Evolutionary conservation across 805 yeast genomes (phyloP), one percentile per base, ranked within the genome.

Genomic region (Alloascoidea hylecoeti): DNA sequence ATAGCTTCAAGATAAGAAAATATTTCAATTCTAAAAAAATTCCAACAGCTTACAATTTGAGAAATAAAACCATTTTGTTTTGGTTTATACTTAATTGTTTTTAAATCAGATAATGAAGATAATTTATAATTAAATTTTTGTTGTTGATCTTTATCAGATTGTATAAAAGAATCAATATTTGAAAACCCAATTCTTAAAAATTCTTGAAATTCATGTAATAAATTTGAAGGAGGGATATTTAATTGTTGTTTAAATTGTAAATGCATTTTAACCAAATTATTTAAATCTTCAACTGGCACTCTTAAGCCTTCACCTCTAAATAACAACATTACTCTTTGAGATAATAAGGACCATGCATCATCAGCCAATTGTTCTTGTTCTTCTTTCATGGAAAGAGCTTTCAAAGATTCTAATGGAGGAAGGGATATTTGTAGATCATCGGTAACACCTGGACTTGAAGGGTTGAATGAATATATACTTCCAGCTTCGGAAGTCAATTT

Each of bases 1-100:
- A 75, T 66, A 0, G 80, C 80, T 42, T 75, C 68, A 15, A 78
- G 56, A 47, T 74, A 74, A 38, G 73, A 75, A 38, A 70, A 63
- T 2, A 75, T 65, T 30, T 67, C 64, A n/a, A 61, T 59, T 44
- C 30, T 67, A 70, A 49, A 78, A 78, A 17, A 57, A 56, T 14
- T 64, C 65, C 86, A 86, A 78, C 2, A 73, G 59, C 1, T 58
- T 60, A 41, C n/a, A 23, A 23, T n/a, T 23, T 23, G 9, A 9
- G 30, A 23, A 59, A 60, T 2, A 51, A 43, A 3, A 42, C 40
- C n/a, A 35, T 37, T 15, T 51, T 50, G n/a, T 46, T 47, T 35
- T 52, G 61, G 15, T 55, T 49, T 4, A 44, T 15, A 4, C 46
- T 47, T 27, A 52, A 56, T 33, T 52, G 50, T 42, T 53, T 57